Base-by-base conservation (phyloP, 495 filamentous ascomycete genomes). In the Penicillium coffeae region DNA sequence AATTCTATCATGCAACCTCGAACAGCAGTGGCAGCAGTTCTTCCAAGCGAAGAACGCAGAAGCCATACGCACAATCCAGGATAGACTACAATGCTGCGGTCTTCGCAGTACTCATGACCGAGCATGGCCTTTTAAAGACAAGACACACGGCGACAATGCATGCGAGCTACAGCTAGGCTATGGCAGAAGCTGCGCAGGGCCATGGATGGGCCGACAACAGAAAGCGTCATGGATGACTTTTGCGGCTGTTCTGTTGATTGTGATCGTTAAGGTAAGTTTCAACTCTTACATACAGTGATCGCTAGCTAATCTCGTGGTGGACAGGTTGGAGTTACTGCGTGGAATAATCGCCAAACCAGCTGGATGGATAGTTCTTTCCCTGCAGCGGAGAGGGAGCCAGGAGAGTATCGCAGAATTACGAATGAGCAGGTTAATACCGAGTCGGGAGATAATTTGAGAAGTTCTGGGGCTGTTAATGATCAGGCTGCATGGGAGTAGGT, bases 81-180 rank as follows among this genome's bases (percentile, higher is more conserved):
- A 88, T 59, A 52, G 66, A 0, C 73, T 87, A 33, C 55, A 73
- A 8, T 89, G 86, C 63, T 89, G 86, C 49, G 86, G 86, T 2
- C 66, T 85, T 10, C 66, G 68, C 21, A 75, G 69, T 16, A 54
- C 74, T 3, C 66, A 59, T 42, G 83, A 89, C 53, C 71, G 71
- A 45, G 73, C 75, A 0, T 85, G 71, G 69, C 85, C 84, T 8
- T 85, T 85, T 50, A 70, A 68, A 38, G 62, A 70, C 25, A 25
- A 35, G 1, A 58, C 25, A 15, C 56, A 70, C 32, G 60, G 55
- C 7, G 60, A 68, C 47, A 50, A 64, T 27, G 55, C 62, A 3
- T 70, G 66, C 50, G 59, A 63, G 18, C 2, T 43, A 34, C 60
- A 62, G 43, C 27, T 62, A 3, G 62, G 62, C 10, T 68, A 68